phyloP scores from a whole-genome alignment of 208 protist genomes.

The Naegleria fowleri region DNA sequence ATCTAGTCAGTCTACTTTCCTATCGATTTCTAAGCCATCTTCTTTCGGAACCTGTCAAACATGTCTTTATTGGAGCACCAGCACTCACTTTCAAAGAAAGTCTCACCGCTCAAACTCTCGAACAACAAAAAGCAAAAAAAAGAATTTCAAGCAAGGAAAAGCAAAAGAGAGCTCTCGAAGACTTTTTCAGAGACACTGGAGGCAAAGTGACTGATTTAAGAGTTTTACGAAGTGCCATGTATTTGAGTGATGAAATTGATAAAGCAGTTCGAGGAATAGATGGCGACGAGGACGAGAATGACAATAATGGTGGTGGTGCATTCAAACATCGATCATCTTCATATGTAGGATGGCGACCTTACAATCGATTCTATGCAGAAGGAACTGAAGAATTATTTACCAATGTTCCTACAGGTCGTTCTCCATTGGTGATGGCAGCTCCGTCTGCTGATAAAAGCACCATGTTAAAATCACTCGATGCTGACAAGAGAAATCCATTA shows the following conservation, averaged over 20 bases:
- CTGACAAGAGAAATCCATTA: background rate
- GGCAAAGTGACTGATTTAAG: constrained; percentile 29
- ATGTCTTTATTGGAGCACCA: background rate
- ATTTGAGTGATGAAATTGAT: constrained; percentile 33
- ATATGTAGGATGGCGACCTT: constrained; percentile 7
- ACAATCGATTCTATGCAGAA: constrained; percentile 30
- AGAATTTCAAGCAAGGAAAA: background rate
- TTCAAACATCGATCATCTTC: no score
- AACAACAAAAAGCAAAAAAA: background rate
- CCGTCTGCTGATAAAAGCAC: background rate
- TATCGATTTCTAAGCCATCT: background rate
- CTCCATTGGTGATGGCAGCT: constrained; percentile 26
- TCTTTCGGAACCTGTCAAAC: background rate
- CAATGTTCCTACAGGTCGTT: constrained; percentile 27
- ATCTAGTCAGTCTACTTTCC: background rate
- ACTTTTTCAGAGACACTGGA: constrained; percentile 24
- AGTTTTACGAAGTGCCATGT: constrained; percentile 31
- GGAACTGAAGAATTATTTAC: constrained; percentile 35
- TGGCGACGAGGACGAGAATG: background rate
- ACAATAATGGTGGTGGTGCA: background rate
- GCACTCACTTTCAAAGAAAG: background rate
- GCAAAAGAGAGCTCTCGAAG: background rate
- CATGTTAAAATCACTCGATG: background rate
- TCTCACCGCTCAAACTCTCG: background rate
- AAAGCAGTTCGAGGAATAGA: constrained; percentile 23